Conservation (phyloP, 331 rosid species). For the Quercus lobata region DNA sequence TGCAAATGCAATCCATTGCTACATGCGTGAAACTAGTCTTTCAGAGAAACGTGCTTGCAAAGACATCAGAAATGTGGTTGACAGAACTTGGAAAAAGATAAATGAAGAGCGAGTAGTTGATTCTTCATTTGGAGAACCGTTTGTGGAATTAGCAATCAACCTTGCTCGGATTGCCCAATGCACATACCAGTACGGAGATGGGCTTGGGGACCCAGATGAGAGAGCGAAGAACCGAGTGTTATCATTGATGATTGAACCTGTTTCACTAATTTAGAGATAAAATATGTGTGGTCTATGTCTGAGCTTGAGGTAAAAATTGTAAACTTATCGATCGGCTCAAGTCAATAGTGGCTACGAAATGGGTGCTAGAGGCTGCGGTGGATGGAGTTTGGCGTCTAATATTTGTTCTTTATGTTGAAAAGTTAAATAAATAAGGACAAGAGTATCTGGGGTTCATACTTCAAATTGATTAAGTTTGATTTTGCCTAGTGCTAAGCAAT, state of each 20-base stretch:
- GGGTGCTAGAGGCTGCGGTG: no score
- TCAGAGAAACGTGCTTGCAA: conserved; percentile 22
- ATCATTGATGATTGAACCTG: conserved; percentile 22
- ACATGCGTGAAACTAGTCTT: conserved; percentile 5
- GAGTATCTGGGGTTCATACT: no score
- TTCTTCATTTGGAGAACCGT: conserved; percentile 10
- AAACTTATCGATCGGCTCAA: no score
- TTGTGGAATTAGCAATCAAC: conserved; percentile 18
- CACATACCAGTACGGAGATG: conserved; percentile 36
- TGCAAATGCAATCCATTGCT: conserved; percentile 25
- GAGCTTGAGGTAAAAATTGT: no score
- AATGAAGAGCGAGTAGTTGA: conserved; percentile 11
- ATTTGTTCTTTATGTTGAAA: no score
- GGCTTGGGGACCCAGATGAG: conserved; percentile 17
- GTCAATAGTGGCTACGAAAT: no score
- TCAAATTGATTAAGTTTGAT: no score
- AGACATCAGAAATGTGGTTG: conserved; percentile 15
- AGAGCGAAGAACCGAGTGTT: conserved; percentile 10
- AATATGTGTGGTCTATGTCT: no score
- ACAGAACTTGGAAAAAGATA: conserved; percentile 37
- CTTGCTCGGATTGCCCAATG: conserved; percentile 25
- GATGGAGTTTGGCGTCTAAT: no score
- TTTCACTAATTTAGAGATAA: not conserved
- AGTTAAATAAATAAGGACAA: no score
- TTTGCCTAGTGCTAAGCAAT: no score